Base-by-base conservation (phyloP, 148 eudicot species). In the Silene conica region DNA sequence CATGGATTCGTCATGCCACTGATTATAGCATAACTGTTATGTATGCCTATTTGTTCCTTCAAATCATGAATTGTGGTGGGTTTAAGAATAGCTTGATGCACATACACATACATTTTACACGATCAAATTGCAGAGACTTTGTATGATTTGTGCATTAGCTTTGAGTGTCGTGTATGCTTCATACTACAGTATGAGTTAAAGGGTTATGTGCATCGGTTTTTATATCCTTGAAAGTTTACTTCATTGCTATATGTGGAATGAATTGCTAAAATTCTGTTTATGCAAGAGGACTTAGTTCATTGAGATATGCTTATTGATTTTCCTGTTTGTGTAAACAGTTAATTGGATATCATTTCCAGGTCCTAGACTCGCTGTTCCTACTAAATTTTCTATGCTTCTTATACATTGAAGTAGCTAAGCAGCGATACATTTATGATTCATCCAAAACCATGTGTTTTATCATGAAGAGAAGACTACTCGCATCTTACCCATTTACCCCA, bases 181-280 rank as follows among this genome's bases (percentile, higher is more conserved):
- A 50, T 69, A n/a, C 55, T 69, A n/a, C n/a, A n/a, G n/a, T n/a
- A 67, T 67, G 20, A 9, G 58, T 13, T 4, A 68, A 22, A 50
- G 58, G 28, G 20, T 25, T 55, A 6, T 69, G 41, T 20, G n/a
- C 41, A 19, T 13, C 8, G 14, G n/a, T 22, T 5, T 38, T 26
- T 41, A 38, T 20, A 16, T 50, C 55, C 55, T 50, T 50, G 14
- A 12, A 1, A 46, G 20, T 12, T 69, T 21, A 9, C 72, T 68
- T 48, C 20, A 13, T 22, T 50, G 14, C 28, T 46, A 22, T 4
- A 21, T 22, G 25, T 55, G 20, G 2, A 71, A 18, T 9, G 11
- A 20, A 59, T 20, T 59, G 63, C 4, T 59, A 59, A 59, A 22
- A 22, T 8, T 59, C 25, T 21, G 63, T 59, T 59, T 6, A 6